Evolutionary conservation across 495 filamentous ascomycete genomes (phyloP).

Genomic region (Xylaria palmicola): DNA sequence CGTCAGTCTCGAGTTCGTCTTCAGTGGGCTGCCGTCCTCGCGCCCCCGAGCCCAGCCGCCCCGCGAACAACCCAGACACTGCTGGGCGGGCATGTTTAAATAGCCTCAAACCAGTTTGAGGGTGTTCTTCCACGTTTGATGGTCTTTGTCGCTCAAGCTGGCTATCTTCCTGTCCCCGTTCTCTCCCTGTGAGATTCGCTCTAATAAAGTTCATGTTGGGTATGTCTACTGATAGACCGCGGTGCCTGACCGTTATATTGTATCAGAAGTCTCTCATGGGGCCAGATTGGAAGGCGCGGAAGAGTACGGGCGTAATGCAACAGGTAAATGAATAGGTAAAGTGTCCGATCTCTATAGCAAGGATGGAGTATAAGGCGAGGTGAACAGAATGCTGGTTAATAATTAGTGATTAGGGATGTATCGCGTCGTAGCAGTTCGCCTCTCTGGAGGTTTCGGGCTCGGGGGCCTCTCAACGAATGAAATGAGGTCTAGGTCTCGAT

Average conservation of each 20-base stretch:
- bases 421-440: neutral
- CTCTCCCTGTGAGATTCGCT: constrained; percentile 16
- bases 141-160: neutral
- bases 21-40: constrained; percentile 31
- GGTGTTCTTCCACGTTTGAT: constrained; percentile 19
- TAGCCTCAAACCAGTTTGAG: constrained; percentile 10
- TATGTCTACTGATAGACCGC: neutral
- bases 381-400: neutral
- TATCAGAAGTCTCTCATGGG: too few species aligned
- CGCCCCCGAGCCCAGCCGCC: constrained; percentile 24
- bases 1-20: constrained; percentile 21
- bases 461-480: constrained; percentile 1
- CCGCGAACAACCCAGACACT: constrained; percentile 34
- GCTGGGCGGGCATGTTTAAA: constrained; percentile 27
- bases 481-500: neutral
- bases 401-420: neutral
- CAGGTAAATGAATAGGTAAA: too few species aligned
- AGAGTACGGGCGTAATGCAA: too few species aligned
- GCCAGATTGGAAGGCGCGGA: neutral
- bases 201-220: constrained; percentile 25
- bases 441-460: neutral
- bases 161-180: constrained; percentile 11
- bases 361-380: neutral
- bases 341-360: constrained; percentile 16
- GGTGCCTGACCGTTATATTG: neutral